Base-by-base conservation (phyloP, 768 basidiomycete genomes). In the Mycena polygramma region DNA sequence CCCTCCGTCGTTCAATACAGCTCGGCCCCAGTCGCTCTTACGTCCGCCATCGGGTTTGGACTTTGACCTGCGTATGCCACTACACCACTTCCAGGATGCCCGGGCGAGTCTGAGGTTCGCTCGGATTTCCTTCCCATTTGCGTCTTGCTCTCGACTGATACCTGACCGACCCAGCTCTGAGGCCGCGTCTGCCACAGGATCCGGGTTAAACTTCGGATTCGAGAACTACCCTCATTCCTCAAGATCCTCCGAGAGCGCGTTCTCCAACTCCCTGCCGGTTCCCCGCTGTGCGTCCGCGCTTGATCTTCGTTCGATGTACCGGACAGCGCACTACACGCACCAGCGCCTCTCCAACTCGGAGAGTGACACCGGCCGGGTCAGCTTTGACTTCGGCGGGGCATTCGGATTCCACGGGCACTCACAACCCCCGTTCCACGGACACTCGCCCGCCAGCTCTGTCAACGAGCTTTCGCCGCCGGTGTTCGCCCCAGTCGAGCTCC, bases 61-160 rank as follows among this genome's bases (percentile, higher is more conserved):
- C n/a, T 66, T 53, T 26, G 64, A 71, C 24, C 19, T 67, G 70
- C 60, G 65, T 43, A 15, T 30, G 55, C 22, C 60, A 26, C 58
- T 41, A 14, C 30, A 43, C 15, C 7, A 71, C 58, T 76, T 74
- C 63, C 70, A 73, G 11, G 76, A 77, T 26, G 75, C 76, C 26
- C 30, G 30, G 30, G 74, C 74, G 41, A 78, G 77, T 45, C 74
- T 77, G 20, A 71, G 76, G 77, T 79, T 26, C 62, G 71, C 64
- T 41, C 24, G 10, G 14, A 19, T 22, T 3, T 60, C 13, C 41
- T n/a, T 7, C 2, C 22, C 30, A 10, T 11, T 37, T 49, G 30
- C 35, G n/a, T n/a, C 57, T 22, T 39, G 11, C 52, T 1, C n/a
- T 17, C 20, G 30, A 52, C 39, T 45, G 15, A 58, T 19, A 13